Evolutionary conservation across 176 grass and related monocot genomes (phyloP).

Genomic region (Aegilops sharonensis): DNA sequence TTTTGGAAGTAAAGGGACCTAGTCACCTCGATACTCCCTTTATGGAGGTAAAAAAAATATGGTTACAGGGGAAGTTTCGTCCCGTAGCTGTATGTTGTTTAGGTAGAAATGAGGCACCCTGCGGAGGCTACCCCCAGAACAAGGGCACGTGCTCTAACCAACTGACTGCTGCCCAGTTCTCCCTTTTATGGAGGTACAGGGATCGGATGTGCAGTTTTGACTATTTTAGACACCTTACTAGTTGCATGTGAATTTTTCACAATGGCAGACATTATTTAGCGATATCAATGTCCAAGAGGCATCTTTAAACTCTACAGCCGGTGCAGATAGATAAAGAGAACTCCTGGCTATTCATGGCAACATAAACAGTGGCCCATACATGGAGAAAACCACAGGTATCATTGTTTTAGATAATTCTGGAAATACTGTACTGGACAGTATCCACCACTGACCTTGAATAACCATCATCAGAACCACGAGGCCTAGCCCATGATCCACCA

Average conservation of each 20-base stretch:
- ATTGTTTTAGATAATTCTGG: not conserved
- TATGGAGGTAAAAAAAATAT: not conserved
- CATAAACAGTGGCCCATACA: not conserved
- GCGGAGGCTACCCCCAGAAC: not conserved
- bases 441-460: slow-evolving; percentile 70
- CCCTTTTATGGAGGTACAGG: slow-evolving; percentile 1
- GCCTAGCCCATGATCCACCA: slow-evolving; percentile 82
- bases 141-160: not conserved
- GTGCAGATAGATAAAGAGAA: not conserved
- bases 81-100: not conserved
- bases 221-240: not conserved
- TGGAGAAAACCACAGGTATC: not conserved
- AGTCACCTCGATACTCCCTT: not conserved
- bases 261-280: not conserved
- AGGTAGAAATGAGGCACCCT: not conserved
- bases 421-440: slow-evolving; percentile 21
- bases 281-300: not conserved
- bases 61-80: not conserved
- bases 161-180: not conserved
- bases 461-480: slow-evolving; percentile 90
- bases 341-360: not conserved
- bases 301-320: slow-evolving; percentile 1
- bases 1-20: not conserved
- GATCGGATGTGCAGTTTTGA: not conserved
- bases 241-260: not conserved